Evolutionary conservation across 2,329 filamentous ascomycete species (phyloP), one percentile per base, ranked within the genome.

Genomic region (Aspergillus jensenii): DNA sequence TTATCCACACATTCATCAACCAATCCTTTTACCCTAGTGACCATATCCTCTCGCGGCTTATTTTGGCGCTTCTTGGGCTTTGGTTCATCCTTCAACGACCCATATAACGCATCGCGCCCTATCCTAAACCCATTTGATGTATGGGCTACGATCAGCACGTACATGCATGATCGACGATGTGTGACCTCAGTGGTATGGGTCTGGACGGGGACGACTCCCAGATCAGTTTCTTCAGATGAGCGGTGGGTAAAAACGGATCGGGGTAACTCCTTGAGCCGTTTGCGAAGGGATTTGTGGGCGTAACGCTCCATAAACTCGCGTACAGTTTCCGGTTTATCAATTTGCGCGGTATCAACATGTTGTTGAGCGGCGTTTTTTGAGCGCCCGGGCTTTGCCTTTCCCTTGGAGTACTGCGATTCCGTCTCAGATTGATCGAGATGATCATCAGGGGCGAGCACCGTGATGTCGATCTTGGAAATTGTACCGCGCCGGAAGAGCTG

Each of bases 101-200:
- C 76, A 45, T 79, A 80, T 2, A 86, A 71, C 63, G 75, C 78
- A 64, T 87, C 83, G 3, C 78, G 68, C 2, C 80, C 84, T 11
- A 87, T 72, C 33, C 72, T 76, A 59, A 81, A 77, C 1, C 79
- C 79, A 0, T 72, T 77, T 0, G 72, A 72, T 2, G 78, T 80
- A 23, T 81, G 80, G 1, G 83, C 83, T 12, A 85, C 80, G 14
- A 86, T 70, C 15, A 87, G 75, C 19, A 87, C 66, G 56, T 86
- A 86, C 37, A 81, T 68, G 6, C 78, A 76, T 47, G 78, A 78
- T 11, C 70, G 71, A 43, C 79, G 74, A 11, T 71, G 65, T 1
- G 79, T 81, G 21, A 72, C 64, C 62, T 82, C 77, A 9, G 78
- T 78, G 0, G 67, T 68, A 56, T 69, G 68, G 9, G 70, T 63